These are phyloP conservation scores for Yamadazyma nakazawae DNA, from an alignment of 805 yeast genomes.

Conservation along the genomic window DNA sequence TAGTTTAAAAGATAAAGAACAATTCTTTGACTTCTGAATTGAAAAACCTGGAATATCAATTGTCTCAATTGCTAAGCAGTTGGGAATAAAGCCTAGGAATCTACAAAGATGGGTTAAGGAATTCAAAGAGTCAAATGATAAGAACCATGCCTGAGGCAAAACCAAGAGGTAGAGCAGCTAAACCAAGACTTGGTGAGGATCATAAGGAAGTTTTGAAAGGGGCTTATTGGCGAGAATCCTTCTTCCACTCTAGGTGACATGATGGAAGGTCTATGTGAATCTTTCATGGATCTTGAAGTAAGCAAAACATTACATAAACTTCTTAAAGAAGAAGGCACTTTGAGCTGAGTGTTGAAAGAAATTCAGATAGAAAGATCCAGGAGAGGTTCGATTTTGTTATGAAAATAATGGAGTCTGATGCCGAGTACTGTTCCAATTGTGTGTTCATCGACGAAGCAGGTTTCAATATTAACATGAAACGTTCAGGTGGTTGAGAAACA, in stretches of 20 bases:
- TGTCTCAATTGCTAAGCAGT: background rate
- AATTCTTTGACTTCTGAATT: background rate
- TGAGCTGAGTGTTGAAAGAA: constrained; percentile 1
- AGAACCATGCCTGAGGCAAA: too few relatives aligned
- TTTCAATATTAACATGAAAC: constrained; percentile 11
- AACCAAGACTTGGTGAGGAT: constrained; percentile 6
- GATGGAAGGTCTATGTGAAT: background rate
- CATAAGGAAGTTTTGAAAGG: constrained; percentile 9
- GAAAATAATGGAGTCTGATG: background rate
- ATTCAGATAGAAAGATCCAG: constrained; percentile 6
- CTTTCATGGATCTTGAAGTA: background rate
- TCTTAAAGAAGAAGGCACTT: background rate
- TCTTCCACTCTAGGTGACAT: background rate
- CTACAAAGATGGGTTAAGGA: constrained; percentile 11
- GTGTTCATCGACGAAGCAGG: constrained; percentile 17
- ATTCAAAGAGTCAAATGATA: too few relatives aligned
- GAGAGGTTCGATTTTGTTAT: constrained; percentile 6
- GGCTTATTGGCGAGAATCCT: constrained; percentile 4
- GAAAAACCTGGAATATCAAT: background rate
- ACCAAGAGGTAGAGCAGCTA: constrained; percentile 1
- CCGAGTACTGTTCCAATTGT: constrained; percentile 9
- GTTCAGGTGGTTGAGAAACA: constrained; percentile 10
- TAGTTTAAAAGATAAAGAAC: too few relatives aligned
- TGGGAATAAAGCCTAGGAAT: constrained; percentile 2
- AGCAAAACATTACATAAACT: background rate